Evolutionary conservation across 345 rosid genomes (phyloP).

Genomic region (Firmiana major): DNA sequence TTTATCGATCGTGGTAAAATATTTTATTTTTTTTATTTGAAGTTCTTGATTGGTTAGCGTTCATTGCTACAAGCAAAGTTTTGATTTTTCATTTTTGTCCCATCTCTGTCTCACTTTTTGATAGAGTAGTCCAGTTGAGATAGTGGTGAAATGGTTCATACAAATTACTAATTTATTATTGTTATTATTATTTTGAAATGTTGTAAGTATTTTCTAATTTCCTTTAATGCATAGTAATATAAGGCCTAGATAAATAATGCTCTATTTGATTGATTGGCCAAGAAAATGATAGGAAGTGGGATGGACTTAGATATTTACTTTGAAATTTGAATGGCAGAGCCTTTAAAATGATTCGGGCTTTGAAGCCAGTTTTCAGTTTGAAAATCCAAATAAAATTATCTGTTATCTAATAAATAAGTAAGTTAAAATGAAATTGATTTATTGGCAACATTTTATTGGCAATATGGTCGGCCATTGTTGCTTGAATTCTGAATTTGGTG

Average conservation of each 20-base stretch:
- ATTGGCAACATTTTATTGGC: not conserved
- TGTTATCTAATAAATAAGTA: not conserved
- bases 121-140: not conserved
- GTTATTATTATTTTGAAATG: not conserved
- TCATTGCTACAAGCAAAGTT: not conserved
- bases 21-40: not conserved
- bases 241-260: not conserved
- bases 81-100: not conserved
- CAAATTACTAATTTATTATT: not conserved
- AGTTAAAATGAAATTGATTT: not conserved
- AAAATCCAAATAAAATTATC: not conserved
- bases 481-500: not conserved
- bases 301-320: not conserved
- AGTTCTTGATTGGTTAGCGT: not conserved
- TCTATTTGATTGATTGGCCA: not conserved
- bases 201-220: not conserved
- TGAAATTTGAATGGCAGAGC: not conserved
- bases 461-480: not conserved
- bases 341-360: not conserved
- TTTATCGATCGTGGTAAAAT: not conserved
- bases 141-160: not conserved
- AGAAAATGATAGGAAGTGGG: not conserved
- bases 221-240: not conserved
- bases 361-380: not conserved
- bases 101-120: not conserved